Percentiles rank a stretch among this genome's conserved stretches.
Evolutionary conservation across 2,329 filamentous ascomycete genomes (phyloP).

Genomic region (Magnaporthiopsis poae): DNA sequence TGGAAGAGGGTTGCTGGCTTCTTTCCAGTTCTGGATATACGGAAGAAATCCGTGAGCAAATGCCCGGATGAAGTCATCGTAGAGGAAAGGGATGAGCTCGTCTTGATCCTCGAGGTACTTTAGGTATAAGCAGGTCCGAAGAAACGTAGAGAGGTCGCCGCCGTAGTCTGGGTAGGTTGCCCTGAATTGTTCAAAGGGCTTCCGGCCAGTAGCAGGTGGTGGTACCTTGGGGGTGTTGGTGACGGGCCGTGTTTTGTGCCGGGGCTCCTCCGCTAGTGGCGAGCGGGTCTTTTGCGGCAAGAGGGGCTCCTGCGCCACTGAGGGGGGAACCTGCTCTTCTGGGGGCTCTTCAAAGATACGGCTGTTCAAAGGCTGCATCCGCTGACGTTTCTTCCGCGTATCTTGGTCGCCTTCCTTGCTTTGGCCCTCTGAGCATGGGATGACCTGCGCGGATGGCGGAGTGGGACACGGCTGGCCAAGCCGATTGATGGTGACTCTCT

Average conservation of each 20-base stretch:
- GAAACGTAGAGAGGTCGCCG: conserved; percentile 31
- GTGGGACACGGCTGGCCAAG: conserved; percentile 13
- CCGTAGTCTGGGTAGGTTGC: conserved; percentile 33
- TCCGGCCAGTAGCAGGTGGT: no score
- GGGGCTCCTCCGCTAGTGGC: not conserved
- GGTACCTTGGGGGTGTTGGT: not conserved
- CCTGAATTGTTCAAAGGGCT: conserved; percentile 21
- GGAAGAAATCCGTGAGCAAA: conserved; percentile 32
- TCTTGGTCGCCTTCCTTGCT: not conserved
- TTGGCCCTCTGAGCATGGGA: conserved; percentile 14
- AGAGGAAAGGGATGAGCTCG: conserved; percentile 33
- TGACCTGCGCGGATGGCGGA: conserved; percentile 20
- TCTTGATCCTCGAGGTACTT: conserved; percentile 25
- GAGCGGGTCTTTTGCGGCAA: not conserved
- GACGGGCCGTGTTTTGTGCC: no score
- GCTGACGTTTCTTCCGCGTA: not conserved
- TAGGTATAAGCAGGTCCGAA: conserved; percentile 35
- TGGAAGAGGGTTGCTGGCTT: conserved; percentile 20
- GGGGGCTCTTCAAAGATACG: not conserved
- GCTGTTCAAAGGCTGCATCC: not conserved
- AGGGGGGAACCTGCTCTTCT: not conserved
- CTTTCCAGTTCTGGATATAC: conserved; percentile 26
- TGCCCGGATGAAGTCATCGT: conserved; percentile 41
- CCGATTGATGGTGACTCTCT: conserved; percentile 4
- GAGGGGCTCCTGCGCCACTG: not conserved